Evolutionary conservation across 768 basidiomycete genomes (phyloP), one percentile per base, ranked within the genome.

Genomic region (Tulasnella sp.): DNA sequence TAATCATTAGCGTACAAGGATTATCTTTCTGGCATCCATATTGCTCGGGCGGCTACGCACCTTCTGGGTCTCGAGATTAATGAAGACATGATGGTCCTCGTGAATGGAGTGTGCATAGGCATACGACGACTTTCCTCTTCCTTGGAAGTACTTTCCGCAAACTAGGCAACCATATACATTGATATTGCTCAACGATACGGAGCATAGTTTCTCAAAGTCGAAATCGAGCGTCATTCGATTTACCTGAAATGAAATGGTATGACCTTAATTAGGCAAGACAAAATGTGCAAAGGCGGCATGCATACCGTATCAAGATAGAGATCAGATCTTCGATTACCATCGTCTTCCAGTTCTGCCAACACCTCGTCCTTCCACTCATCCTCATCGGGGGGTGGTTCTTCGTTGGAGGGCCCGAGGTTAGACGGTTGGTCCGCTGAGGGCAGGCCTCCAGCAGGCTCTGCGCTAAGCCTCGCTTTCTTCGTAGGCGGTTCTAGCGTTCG

Each of bases 201-300:
- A 98, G 88, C 98, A 99, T 38, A 99, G 90, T 88, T 97, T 96
- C 87, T 99, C 98, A 83, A 99, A 99, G 86, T 99, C 98, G 86
- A 99, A 99, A 86, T 99, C 98, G 79, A 99, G 90, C 71, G 91
- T 88, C 72, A 89, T 90, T 81, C 98, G 90, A 85, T 98, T 96
- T 81, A 99, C 94, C 97, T 98, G 84, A 79, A 34, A 44, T 78
- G 44, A 80, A 38, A 31, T 52, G 44, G 74, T 36, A 31, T 3
- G 34, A 19, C 19, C 24, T 75, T 24, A 74, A 71, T 6, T 16
- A 24, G 3, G 42, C 42, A n/a, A 56, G 52, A 34, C n/a, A 71
- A 73, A 44, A 8, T 21, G 18, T 12, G 71, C 58, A 42, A 46
- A 62, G 31, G 19, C 68, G 39, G 42, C 52, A 82, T 81, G 86